Conservation (phyloP, 176 grass and related monocot species). For the Echinochloa phyllopogon region DNA sequence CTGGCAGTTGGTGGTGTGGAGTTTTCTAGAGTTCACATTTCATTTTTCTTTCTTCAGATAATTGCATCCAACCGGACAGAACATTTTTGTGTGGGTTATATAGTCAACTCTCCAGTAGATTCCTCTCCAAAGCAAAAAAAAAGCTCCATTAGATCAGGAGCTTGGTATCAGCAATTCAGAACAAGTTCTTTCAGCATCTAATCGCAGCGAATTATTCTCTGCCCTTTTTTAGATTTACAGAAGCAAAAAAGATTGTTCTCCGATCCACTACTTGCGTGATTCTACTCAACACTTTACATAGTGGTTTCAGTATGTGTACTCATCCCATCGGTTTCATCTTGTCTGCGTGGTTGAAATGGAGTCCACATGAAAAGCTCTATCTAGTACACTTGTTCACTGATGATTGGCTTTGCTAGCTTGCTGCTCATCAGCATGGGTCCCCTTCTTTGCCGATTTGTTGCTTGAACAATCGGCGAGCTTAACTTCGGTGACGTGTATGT, state of each 20-base stretch:
- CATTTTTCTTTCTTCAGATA: not conserved
- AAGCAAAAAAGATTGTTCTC: constrained; percentile 2
- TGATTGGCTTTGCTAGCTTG: not conserved
- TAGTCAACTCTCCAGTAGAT: not conserved
- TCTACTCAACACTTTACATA: not conserved
- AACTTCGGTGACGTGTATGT: not conserved
- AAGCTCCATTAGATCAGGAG: not conserved
- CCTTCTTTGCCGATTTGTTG: not conserved
- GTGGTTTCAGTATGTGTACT: not conserved
- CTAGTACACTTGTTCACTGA: not conserved
- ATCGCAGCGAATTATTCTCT: not conserved
- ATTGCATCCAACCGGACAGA: not conserved
- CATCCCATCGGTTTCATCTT: not conserved
- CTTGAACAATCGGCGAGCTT: not conserved
- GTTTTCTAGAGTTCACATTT: not conserved
- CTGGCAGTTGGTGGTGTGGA: constrained; percentile 1
- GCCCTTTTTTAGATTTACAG: not conserved
- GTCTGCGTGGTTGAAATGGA: not conserved
- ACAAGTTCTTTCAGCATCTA: constrained; percentile 17
- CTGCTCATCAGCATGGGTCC: not conserved
- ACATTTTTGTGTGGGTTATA: not conserved
- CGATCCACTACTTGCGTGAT: not conserved
- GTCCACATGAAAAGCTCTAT: not conserved
- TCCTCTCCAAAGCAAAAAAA: not conserved
- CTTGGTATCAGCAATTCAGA: not conserved